phyloP scores from a whole-genome alignment of 352 stramenopile genomes.

The Globisporangium splendens region DNA sequence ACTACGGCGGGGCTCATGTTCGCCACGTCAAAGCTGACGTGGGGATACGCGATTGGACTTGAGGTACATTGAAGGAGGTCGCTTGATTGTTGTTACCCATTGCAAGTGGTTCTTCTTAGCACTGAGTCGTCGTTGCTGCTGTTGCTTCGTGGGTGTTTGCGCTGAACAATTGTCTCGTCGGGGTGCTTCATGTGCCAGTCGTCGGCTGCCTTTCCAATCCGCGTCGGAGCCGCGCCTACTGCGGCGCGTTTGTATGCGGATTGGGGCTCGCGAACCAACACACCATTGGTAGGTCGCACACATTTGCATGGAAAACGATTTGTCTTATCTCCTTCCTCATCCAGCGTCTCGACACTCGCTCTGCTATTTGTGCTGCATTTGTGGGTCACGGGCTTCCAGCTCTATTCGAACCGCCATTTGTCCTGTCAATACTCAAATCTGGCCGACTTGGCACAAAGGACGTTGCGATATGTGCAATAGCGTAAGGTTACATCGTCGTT shows the following conservation, averaged over 20 bases:
- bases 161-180: constrained; percentile 90
- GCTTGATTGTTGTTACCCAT: no score
- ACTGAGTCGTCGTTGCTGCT: no score
- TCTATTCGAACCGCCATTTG: constrained; percentile 84
- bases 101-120: no score
- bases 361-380: constrained; percentile 2
- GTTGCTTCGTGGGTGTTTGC: constrained; percentile 88
- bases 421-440: constrained; percentile 48
- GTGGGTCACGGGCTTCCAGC: constrained; percentile 22
- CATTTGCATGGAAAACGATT: no score
- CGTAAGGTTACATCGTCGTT: constrained; percentile 18
- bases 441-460: constrained; percentile 17
- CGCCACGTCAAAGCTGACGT: constrained; percentile 85
- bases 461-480: constrained; percentile 17
- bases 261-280: constrained; percentile 93
- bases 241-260: constrained; percentile 84
- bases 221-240: constrained; percentile 18
- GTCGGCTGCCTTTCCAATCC: constrained; percentile 25
- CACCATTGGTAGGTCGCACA: constrained; percentile 49
- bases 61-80: constrained; percentile 19
- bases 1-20: constrained; percentile 43
- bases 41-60: constrained; percentile 85
- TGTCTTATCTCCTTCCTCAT: no score
- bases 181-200: constrained; percentile 64
- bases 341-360: not conserved